Evolutionary conservation across 768 basidiomycete species (phyloP).

Genomic region (Psilocybe tampanensis): DNA sequence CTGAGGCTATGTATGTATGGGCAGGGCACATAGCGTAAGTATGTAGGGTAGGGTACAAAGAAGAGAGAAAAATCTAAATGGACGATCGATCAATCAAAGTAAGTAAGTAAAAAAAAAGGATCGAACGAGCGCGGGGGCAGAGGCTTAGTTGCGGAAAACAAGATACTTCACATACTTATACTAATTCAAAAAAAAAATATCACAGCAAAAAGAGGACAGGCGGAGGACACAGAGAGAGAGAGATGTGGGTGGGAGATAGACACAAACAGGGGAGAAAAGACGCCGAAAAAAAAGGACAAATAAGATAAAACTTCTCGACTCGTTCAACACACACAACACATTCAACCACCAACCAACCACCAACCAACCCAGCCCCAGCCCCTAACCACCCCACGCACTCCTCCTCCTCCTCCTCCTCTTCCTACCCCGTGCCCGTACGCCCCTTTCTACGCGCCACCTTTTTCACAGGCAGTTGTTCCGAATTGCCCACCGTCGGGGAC

Average conservation of each 20-base stretch:
- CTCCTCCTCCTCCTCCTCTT: too few species aligned
- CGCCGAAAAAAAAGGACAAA: conserved; percentile 19
- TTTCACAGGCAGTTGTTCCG: conserved; percentile 50
- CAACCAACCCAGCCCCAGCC: too few species aligned
- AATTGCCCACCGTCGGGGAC: conserved; percentile 53
- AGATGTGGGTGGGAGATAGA: too few species aligned
- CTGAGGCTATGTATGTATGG: too few species aligned
- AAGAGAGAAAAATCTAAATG: conserved; percentile 19
- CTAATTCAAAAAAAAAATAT: conserved; percentile 11
- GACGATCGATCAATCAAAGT: conserved; percentile 4
- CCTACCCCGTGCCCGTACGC: conserved; percentile 41
- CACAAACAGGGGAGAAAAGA: too few species aligned
- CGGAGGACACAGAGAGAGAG: conserved; percentile 20
- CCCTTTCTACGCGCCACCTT: conserved; percentile 54
- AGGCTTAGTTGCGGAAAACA: conserved; percentile 17
- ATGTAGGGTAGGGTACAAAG: too few species aligned
- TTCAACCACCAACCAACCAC: conserved; percentile 40
- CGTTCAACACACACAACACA: not conserved
- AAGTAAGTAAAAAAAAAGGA: conserved; percentile 1
- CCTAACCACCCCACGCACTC: too few species aligned
- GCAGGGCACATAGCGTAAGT: too few species aligned
- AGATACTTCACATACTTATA: conserved; percentile 19
- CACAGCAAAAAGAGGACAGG: conserved; percentile 13
- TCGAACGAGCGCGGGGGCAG: not conserved
- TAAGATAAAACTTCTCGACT: conserved; percentile 7